Evolutionary conservation across 148 eudicot genomes (phyloP), one percentile per base, ranked within the genome.

Genomic region (Chenopodium album): DNA sequence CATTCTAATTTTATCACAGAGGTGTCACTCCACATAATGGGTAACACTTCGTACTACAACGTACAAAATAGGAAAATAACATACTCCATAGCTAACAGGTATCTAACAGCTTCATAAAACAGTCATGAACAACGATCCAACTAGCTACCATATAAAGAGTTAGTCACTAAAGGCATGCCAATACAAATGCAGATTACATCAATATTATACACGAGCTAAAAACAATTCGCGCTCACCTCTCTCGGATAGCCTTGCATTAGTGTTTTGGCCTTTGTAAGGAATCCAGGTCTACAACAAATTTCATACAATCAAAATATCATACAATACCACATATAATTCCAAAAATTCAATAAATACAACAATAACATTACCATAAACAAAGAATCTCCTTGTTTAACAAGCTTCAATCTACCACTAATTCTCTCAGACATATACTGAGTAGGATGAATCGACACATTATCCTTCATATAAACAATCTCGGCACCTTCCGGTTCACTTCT

Each of bases 361-460:
- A 71, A 66, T 20, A 62, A 4, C 8, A 23, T 71, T 90, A 96
- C 99, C 95, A 96, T 84, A 71, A 88, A 92, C 59, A 95, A 90
- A 52, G 89, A 79, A 41, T 85, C 79, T 22, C 87, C 95, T 86
- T 89, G 95, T 88, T 89, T 91, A 64, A 88, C 84, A 87, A 96
- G 85, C 90, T 88, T 94, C 89, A 96, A 89, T 69, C 97, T 87
- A 20, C 99, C 99, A 76, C 98, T 85, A 79, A 96, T 96, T 86
- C 98, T 89, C 88, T 96, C 99, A 54, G 94, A 88, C 64, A 91
- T 93, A 31, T 87, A 89, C 86, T 96, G 99, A 74, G 98, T 94
- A 3, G 99, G 98, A 84, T 96, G 99, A 87, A 96, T 91, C 9
- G 99, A 84, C 68, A 96, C 99, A 87, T 96, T 94, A 65, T 96